Evolutionary conservation across 148 eudicot species (phyloP).

Genomic region (Camellia lanceoleosa): DNA sequence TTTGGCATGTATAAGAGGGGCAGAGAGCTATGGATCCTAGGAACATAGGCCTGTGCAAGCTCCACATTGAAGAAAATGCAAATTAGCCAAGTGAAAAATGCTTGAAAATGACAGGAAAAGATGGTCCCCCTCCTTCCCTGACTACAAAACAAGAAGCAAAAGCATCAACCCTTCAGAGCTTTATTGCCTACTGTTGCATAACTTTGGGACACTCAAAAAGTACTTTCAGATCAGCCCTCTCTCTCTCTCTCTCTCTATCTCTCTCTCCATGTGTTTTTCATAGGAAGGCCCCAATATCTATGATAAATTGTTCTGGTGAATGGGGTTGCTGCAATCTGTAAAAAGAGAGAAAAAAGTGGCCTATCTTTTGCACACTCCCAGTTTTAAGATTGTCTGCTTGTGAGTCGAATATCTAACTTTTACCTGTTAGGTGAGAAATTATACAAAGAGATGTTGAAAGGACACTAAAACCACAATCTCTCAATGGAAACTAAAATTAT

Average conservation of each 20-base stretch:
- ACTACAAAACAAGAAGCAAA: constrained; percentile 58
- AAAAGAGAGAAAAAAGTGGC: constrained; percentile 39
- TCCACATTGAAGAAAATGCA: constrained; percentile 35
- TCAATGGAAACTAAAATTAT: background rate
- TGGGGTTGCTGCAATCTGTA: constrained; percentile 29
- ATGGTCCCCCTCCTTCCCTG: constrained; percentile 62
- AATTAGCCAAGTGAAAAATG: constrained; percentile 39
- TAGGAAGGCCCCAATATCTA: constrained; percentile 6
- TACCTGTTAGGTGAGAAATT: constrained; percentile 26
- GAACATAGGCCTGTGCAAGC: constrained; percentile 52
- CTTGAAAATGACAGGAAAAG: constrained; percentile 54
- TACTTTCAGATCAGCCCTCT: constrained; percentile 13
- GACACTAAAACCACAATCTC: constrained; percentile 31
- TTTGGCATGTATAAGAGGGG: constrained; percentile 31
- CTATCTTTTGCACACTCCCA: constrained; percentile 55
- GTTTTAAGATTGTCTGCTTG: constrained; percentile 58
- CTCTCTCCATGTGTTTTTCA: constrained; percentile 13
- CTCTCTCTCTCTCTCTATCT: constrained; percentile 18
- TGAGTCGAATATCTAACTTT: constrained; percentile 50
- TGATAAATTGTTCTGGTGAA: constrained; percentile 22
- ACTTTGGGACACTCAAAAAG: constrained; percentile 78
- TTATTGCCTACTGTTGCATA: constrained; percentile 48
- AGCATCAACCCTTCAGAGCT: constrained; percentile 39
- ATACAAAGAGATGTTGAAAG: constrained; percentile 35
- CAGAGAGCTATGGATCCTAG: constrained; percentile 43